phyloP scores from a whole-genome alignment of 148 eudicot genomes.

The Chenopodium album region DNA sequence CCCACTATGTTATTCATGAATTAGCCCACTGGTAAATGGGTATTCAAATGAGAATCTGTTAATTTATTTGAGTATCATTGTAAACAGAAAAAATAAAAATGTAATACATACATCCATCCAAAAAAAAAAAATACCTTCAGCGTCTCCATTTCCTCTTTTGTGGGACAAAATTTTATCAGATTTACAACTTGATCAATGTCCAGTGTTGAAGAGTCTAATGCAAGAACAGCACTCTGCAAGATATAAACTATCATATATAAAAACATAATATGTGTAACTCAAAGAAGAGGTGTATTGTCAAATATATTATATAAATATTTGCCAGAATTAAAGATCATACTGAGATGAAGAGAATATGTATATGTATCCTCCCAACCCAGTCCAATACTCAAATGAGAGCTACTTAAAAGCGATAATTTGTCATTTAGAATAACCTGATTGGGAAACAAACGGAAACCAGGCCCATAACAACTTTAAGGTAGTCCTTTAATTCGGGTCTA shows the following conservation, averaged over 20 bases:
- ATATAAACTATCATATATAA: background rate
- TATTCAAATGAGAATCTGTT: background rate
- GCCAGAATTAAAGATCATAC: background rate
- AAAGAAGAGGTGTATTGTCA: background rate
- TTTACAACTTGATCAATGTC: slow-evolving; percentile 98
- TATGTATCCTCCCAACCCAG: background rate
- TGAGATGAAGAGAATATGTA: background rate
- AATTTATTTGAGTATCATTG: background rate
- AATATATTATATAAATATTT: too few relatives aligned
- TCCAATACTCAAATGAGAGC: background rate
- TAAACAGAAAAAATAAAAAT: background rate
- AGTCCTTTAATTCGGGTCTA: too few relatives aligned
- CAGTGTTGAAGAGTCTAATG: slow-evolving; percentile 75
- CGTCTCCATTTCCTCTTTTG: slow-evolving; percentile 95
- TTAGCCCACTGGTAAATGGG: background rate
- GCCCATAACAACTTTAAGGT: background rate
- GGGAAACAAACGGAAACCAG: background rate
- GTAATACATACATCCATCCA: background rate
- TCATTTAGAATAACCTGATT: background rate
- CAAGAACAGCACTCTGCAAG: slow-evolving; percentile 75
- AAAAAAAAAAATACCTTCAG: slow-evolving; percentile 54
- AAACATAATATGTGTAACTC: background rate
- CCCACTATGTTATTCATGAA: background rate
- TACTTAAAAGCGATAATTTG: background rate
- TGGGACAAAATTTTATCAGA: slow-evolving; percentile 89